Evolutionary conservation across 1,139 yeast genomes (phyloP).

Genomic region (Lodderomyces elongisporus): DNA sequence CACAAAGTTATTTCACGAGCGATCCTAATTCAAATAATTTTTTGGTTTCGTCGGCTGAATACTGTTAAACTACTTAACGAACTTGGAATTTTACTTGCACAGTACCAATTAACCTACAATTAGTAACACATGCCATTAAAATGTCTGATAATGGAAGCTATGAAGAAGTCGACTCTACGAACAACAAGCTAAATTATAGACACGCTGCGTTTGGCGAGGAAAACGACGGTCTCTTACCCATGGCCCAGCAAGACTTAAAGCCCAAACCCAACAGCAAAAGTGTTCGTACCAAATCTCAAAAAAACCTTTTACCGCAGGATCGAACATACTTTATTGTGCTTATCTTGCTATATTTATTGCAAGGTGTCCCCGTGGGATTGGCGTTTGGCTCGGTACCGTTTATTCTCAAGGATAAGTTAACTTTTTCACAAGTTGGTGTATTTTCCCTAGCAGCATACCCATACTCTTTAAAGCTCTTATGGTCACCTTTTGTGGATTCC

Average conservation of each 20-base stretch:
- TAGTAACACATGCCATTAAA: no score
- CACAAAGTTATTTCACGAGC: no score
- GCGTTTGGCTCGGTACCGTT: conserved; percentile 97
- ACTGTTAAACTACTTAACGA: no score
- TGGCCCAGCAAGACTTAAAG: conserved; percentile 21
- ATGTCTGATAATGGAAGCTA: conserved; percentile 3
- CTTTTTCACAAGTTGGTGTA: conserved; percentile 87
- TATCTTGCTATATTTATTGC: conserved; percentile 70
- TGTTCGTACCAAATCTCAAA: neutral
- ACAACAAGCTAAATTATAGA: conserved; percentile 17
- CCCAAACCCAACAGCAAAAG: conserved; percentile 6
- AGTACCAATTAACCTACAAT: no score
- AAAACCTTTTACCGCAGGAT: conserved; percentile 38
- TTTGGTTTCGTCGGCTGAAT: no score
- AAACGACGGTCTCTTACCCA: conserved; percentile 35
- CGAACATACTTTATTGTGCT: conserved; percentile 69
- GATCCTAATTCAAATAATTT: no score
- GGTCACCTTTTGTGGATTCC: conserved; percentile 97
- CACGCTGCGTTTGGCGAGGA: conserved; percentile 26
- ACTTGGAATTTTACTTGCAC: no score
- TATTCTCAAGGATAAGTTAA: conserved; percentile 69
- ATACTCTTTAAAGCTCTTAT: conserved; percentile 79
- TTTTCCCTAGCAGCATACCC: conserved; percentile 94
- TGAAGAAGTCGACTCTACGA: conserved; percentile 8
- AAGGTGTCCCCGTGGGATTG: conserved; percentile 93